phyloP scores from a whole-genome alignment of 202 grass and related monocot genomes.

The Elaeis oleifera region DNA sequence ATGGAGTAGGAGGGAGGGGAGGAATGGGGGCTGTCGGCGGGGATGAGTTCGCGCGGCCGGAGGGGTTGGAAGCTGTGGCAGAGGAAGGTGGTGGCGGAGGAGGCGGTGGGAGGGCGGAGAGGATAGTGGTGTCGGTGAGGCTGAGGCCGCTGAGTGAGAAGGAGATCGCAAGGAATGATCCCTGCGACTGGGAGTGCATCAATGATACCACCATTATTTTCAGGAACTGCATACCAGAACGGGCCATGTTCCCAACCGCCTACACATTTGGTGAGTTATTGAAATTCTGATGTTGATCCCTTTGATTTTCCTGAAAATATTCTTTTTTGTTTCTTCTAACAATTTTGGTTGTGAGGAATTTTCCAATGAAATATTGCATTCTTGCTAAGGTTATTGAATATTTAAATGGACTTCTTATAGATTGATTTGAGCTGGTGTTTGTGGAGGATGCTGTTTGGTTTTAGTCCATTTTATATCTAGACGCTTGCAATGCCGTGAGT shows the following conservation, averaged over 20 bases:
- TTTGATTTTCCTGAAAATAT: too few relatives aligned
- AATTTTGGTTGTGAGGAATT: too few relatives aligned
- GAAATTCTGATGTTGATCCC: too few relatives aligned
- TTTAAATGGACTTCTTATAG: too few relatives aligned
- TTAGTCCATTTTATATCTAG: too few relatives aligned
- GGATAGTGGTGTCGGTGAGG: conserved; percentile 95
- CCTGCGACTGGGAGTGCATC: conserved; percentile 89
- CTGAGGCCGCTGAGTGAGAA: conserved; percentile 72
- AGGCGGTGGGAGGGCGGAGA: conserved; percentile 46
- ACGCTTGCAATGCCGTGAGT: too few relatives aligned
- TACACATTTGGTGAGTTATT: conserved; percentile 72
- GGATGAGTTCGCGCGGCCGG: conserved; percentile 28
- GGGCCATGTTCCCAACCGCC: conserved; percentile 63
- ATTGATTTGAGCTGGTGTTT: too few relatives aligned
- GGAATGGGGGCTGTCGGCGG: conserved; percentile 65
- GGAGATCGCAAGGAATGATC: conserved; percentile 50
- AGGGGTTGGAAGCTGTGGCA: conserved; percentile 18
- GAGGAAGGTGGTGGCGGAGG: conserved; percentile 28
- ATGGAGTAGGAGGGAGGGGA: conserved; percentile 30
- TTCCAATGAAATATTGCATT: too few relatives aligned
- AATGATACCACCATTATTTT: conserved; percentile 75
- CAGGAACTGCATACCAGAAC: conserved; percentile 60
- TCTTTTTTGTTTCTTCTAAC: neutral
- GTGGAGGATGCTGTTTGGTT: too few relatives aligned
- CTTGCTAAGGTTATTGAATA: too few relatives aligned